phyloP scores from a whole-genome alignment of 129 eudicot species.

The Tagetes patula region DNA sequence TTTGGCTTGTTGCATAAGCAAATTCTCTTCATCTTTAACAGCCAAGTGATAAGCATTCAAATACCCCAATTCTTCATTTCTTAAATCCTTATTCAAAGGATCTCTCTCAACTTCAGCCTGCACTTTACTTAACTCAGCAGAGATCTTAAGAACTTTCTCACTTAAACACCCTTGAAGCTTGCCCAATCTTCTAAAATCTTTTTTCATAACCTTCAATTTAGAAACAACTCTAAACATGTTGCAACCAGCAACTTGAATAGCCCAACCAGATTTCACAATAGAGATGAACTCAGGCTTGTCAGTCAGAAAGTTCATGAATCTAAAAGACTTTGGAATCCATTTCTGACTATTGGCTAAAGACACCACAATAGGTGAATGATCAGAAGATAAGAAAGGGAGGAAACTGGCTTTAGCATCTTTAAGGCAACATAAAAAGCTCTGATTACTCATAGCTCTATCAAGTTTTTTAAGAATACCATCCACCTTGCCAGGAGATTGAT shows the following conservation, averaged over 20 bases:
- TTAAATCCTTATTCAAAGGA: background rate
- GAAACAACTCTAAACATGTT: background rate
- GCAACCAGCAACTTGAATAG: accelerated
- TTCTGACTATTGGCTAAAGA: accelerated
- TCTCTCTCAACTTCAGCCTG: background rate
- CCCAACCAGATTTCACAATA: background rate
- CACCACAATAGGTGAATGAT: background rate
- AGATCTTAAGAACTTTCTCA: background rate
- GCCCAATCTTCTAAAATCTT: background rate
- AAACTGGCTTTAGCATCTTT: background rate
- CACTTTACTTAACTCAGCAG: accelerated
- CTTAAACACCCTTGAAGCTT: background rate
- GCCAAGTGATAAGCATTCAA: background rate
- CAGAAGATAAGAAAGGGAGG: background rate
- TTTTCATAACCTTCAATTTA: background rate
- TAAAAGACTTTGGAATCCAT: background rate
- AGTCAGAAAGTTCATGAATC: background rate
- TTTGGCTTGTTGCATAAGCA: background rate
- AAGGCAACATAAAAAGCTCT: background rate
- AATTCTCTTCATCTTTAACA: background rate
- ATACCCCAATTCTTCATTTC: background rate
- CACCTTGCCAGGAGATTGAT: background rate
- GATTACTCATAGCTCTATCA: background rate
- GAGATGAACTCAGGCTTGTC: background rate
- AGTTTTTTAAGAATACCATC: background rate